Base-by-base conservation (phyloP, 2,329 filamentous ascomycete genomes). In the Neopestalotiopsis rosae region DNA sequence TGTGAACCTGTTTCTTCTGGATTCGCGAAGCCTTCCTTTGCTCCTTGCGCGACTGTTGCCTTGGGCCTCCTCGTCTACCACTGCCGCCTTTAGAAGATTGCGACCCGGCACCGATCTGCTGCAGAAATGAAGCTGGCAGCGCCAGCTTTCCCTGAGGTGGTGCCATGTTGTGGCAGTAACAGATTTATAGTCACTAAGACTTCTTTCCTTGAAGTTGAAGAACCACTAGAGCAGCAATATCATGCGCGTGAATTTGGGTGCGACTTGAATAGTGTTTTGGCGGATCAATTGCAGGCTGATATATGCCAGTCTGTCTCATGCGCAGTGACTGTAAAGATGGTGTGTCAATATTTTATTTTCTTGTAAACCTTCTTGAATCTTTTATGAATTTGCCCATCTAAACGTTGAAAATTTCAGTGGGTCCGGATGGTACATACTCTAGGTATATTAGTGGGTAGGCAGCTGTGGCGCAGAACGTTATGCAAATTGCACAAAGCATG, bases 41-140 rank as follows among this genome's bases (percentile, higher is more conserved):
- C 17, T 79, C 76, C 71, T 75, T 78, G 67, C 78, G 74, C 9
- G 77, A 77, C 38, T 67, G 68, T 42, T 76, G 75, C 42, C 70
- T 72, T 59, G 69, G 73, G 5, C 70, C 66, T 28, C 73, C 68
- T 30, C 69, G 71, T 32, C 68, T 64, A 24, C 38, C n/a, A 24
- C 65, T 49, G n/a, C 71, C 67, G 9, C 69, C 61, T 20, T 52
- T 52, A 9, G 45, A 52, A n/a, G 28, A 34, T 17, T 69, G 68
- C 61, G 68, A 66, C 69, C 80, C 74, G 24, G 75, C 75, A 20
- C 79, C 83, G 20, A 87, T 74, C 73, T 86, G 79, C 66, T 82
- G 81, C 45, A 87, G 77, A 6, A 87, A 74, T 42, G 79, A 75
- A 32, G 78, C 78, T 2, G 85, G 85, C 5, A 87, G 76, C 58